Conservation (phyloP, 768 basidiomycete species). For the Suillus subluteus region DNA sequence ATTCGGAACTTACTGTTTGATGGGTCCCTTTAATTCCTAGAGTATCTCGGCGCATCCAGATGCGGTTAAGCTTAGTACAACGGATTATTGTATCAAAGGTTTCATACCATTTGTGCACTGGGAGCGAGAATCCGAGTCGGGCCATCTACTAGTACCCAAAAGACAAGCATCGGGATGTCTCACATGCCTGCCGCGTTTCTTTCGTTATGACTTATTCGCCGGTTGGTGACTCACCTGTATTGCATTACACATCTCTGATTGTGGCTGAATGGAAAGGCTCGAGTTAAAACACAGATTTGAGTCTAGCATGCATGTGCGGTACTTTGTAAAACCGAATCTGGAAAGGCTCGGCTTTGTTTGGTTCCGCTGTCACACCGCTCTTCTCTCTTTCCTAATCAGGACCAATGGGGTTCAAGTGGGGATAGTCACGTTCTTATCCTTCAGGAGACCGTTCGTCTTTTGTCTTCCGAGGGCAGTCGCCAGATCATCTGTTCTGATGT, state of each 20-base stretch:
- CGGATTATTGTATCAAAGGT: too few species aligned
- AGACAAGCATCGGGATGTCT: neutral
- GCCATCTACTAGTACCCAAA: conserved; percentile 31
- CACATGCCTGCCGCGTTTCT: neutral
- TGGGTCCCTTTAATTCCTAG: conserved; percentile 43
- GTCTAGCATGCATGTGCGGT: neutral
- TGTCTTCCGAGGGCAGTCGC: neutral
- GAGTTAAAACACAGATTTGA: neutral
- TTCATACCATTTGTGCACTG: conserved; percentile 34
- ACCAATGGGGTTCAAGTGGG: neutral
- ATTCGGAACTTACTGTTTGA: conserved; percentile 11
- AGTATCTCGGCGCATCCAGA: conserved; percentile 25
- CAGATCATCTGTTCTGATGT: neutral
- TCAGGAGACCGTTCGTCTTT: neutral
- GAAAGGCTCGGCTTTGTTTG: conserved; percentile 9
- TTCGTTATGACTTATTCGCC: neutral
- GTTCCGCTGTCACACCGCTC: conserved; percentile 13
- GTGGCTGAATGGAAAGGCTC: neutral
- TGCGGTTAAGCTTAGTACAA: conserved; percentile 37
- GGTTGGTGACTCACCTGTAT: neutral
- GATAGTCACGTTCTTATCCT: neutral
- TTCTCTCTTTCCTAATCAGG: neutral
- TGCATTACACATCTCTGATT: neutral
- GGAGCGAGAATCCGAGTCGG: conserved; percentile 32
- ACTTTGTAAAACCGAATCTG: neutral